Base-by-base conservation (phyloP, 2,329 filamentous ascomycete genomes). In the Mycosphaerelloides madeirae region DNA sequence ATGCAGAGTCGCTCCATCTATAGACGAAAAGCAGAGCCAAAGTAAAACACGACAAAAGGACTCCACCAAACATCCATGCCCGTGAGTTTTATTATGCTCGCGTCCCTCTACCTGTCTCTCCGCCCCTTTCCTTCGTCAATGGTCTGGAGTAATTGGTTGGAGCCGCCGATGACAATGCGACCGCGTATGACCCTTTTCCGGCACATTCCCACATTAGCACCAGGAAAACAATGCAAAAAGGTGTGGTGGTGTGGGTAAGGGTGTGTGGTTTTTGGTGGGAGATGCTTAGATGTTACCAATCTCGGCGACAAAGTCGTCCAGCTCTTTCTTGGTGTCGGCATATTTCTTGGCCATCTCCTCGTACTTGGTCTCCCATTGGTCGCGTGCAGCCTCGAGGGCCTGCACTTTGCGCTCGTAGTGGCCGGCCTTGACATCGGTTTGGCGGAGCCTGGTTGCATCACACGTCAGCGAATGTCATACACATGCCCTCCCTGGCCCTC, bases 341-440 rank as follows among this genome's bases (percentile, higher is more conserved):
- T 94, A 85, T 76, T 96, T 95, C 81, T 90, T 85, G 61, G 84
- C 71, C 85, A 95, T 94, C 70, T 97, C 91, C 75, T 97, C 93
- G 75, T 94, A 97, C 78, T 98, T 97, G 71, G 78, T 68, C 78
- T 97, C 93, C 90, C 90, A 96, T 71, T 90, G 82, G 72, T 96
- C 89, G 63, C 87, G 85, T 68, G 90, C 81, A 65, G 81, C 77
- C 76, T 98, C 93, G 65, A 96, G 83, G 63, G 93, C 91, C 73
- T 96, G 88, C 60, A 97, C 93, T 79, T 97, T 97, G 74, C 93
- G 93, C 78, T 98, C 93, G 73, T 91, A 97, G 77, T 98, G 91
- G 63, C 91, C 93, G 65, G 91, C 90, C 80, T 97, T 97, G 75
- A 97, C 89, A 69, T 98, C 93, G 74, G 93, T 96, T 77, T 95